Evolutionary conservation across 257 asterid genomes (phyloP), one percentile per base, ranked within the genome.

Genomic region (Capsicum rhomboideum): DNA sequence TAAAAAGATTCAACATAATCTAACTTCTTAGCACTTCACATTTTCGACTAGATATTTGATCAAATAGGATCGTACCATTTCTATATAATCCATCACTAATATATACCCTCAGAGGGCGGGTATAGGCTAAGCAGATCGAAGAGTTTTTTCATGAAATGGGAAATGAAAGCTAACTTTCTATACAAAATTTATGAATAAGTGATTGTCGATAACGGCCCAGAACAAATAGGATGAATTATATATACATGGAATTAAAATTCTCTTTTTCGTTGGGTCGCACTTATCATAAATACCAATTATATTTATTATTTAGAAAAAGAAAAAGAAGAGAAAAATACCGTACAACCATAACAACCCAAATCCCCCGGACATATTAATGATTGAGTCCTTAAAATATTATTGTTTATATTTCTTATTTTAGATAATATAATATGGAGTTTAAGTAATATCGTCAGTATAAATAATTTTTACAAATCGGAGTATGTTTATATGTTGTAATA

Each of bases 191-290:
- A 26, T 63, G n/a, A 63, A 63, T 63, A 63, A 34, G 40, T 34
- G 40, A 34, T 34, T 34, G 40, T 34, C 40, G 2, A 34, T 34
- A 34, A 34, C 40, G 6, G 4, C n/a, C n/a, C n/a, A n/a, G n/a
- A 34, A 4, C 4, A 34, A 34, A 34, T 5, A 34, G 40, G 40
- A 34, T 34, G 40, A 34, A 34, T 5, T 34, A 34, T 34, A 34
- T 34, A 34, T n/a, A n/a, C n/a, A n/a, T n/a, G n/a, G 44, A 10
- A 50, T 31, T 67, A 46, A 81, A 77, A 50, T 77, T 20, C 46
- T 29, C 42, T 77, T 68, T 77, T 28, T 50, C 8, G 82, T 77
- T 77, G 82, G 82, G 50, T 77, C 64, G 64, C 82, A 77, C 82
- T 77, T 50, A 10, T 4, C 6, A 26, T 50, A 50, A 4, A 16